These are phyloP conservation scores for Auricularia sp. DNA, from an alignment of 768 basidiomycete genomes.

Conservation along the genomic window DNA sequence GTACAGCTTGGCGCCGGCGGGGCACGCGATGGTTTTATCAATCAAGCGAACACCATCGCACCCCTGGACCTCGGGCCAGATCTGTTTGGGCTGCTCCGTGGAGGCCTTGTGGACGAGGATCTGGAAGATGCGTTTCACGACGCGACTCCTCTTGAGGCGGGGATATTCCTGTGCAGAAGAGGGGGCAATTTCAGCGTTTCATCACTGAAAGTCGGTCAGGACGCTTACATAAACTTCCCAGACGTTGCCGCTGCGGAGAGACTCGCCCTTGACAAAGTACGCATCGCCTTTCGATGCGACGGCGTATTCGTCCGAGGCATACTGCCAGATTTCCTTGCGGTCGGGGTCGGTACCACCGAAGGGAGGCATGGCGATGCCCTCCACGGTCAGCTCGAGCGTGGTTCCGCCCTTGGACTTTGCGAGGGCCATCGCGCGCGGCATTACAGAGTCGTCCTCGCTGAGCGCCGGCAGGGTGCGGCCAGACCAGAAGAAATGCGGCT, in stretches of 20 bases:
- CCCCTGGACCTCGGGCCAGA: not conserved
- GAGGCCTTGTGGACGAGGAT: not conserved
- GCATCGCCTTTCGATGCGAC: not conserved
- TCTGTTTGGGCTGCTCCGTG: not conserved
- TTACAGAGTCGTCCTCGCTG: not conserved
- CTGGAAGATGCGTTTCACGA: not conserved
- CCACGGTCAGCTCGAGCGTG: not conserved
- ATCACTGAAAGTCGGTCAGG: too few relatives aligned
- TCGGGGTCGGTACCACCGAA: not conserved
- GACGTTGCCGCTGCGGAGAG: not conserved
- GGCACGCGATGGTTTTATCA: not conserved
- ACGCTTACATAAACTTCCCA: not conserved
- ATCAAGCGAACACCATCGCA: not conserved
- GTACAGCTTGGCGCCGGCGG: not conserved
- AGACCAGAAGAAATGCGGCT: not conserved
- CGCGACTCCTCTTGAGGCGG: not conserved
- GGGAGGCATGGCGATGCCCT: not conserved
- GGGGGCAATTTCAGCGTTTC: too few relatives aligned
- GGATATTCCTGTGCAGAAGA: not conserved
- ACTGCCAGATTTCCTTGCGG: not conserved
- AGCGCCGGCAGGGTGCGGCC: not conserved
- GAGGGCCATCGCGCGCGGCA: not conserved
- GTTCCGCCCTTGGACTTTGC: not conserved
- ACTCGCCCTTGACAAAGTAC: slow-evolving; percentile 2
- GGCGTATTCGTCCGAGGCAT: not conserved